These are phyloP conservation scores for Reticulascus tulasneorum DNA, from an alignment of 2,329 filamentous ascomycete species.

Conservation along the genomic window DNA sequence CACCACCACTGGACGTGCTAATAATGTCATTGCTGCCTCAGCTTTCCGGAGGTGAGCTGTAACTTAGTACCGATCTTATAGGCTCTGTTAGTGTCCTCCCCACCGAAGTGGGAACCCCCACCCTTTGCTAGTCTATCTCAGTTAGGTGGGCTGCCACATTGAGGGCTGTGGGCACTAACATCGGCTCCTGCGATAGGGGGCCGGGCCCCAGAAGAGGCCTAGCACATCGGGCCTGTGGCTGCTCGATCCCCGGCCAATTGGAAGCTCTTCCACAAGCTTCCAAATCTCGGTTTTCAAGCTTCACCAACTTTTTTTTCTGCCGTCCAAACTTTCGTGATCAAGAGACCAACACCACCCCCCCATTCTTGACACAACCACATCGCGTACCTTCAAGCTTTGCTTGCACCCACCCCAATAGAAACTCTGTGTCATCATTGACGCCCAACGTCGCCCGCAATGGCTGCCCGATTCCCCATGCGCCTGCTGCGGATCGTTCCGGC, in stretches of 20 bases:
- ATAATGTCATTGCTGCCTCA: no score
- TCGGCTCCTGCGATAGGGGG: no score
- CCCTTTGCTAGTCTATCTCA: no score
- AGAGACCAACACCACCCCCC: neutral
- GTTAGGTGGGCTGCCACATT: no score
- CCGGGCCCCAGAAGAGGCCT: no score
- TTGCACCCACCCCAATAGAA: neutral
- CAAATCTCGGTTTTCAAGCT: constrained; percentile 2
- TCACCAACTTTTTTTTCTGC: neutral
- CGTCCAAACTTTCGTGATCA: neutral
- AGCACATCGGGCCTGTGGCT: no score
- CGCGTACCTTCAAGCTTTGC: neutral
- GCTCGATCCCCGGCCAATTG: constrained; percentile 10
- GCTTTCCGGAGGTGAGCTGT: no score
- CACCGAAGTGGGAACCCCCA: no score
- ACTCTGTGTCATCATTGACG: constrained; percentile 3
- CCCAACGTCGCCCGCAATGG: constrained; percentile 15
- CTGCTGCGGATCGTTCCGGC: constrained; percentile 14
- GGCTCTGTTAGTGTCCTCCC: no score
- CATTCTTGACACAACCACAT: neutral
- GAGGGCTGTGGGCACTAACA: no score
- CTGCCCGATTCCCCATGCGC: constrained; percentile 19
- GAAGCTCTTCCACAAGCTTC: constrained; percentile 5
- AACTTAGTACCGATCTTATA: no score
- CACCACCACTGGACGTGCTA: no score